These are phyloP conservation scores for Tricholoma saponaceum DNA, from an alignment of 768 basidiomycete genomes.

Conservation along the genomic window DNA sequence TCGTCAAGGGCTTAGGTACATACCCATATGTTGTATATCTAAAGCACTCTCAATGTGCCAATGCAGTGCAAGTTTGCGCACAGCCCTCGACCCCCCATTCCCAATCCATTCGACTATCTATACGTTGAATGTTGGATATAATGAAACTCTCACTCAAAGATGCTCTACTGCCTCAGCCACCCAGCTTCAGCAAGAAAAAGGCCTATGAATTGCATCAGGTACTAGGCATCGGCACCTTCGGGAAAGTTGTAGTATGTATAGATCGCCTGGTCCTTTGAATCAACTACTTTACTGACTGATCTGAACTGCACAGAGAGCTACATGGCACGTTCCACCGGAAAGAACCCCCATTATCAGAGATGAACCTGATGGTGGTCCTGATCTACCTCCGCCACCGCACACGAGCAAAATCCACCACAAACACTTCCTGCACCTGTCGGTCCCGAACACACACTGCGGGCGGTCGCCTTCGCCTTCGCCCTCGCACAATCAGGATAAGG, in stretches of 20 bases:
- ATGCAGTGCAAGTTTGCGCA: neutral
- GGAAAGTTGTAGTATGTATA: slow-evolving; percentile 72
- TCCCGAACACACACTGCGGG: slow-evolving; percentile 10
- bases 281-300: neutral
- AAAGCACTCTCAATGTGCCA: no score
- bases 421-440: neutral
- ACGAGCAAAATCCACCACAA: neutral
- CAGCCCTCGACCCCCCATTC: slow-evolving; percentile 17
- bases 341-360: no score
- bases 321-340: slow-evolving; percentile 71
- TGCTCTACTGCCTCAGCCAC: slow-evolving; percentile 74
- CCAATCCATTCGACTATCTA: no score
- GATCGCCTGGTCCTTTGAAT: neutral
- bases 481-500: slow-evolving; percentile 6
- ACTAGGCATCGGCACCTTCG: slow-evolving; percentile 84
- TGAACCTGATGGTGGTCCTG: no score
- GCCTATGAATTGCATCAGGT: slow-evolving; percentile 67
- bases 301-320: slow-evolving; percentile 48
- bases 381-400: no score
- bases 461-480: slow-evolving; percentile 20
- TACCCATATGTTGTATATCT: no score
- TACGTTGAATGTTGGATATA: no score
- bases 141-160: slow-evolving; percentile 48
- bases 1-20: no score
- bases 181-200: slow-evolving; percentile 86